Percentiles rank a stretch among this genome's conserved stretches.
Evolutionary conservation across 768 basidiomycete genomes (phyloP).

Genomic region (Wakefieldia striispora): DNA sequence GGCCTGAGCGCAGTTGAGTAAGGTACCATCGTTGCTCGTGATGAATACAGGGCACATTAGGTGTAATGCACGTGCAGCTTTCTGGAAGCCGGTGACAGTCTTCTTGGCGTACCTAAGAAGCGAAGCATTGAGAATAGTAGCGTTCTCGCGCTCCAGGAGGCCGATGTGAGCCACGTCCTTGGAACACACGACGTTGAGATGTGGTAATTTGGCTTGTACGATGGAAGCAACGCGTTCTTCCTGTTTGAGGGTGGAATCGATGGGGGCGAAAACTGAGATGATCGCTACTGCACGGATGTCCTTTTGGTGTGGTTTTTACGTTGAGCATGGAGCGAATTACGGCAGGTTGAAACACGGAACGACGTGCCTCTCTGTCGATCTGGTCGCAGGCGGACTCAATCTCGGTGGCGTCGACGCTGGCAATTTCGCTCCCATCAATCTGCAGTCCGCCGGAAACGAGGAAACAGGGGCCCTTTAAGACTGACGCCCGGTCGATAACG

Average conservation of each 20-base stretch:
- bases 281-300: constrained; percentile 39
- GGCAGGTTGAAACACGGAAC: constrained; percentile 2
- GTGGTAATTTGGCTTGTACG: constrained; percentile 38
- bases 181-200: constrained; percentile 50
- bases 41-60: constrained; percentile 51
- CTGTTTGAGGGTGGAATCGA: constrained; percentile 43
- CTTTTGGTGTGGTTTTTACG: constrained; percentile 11
- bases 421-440: constrained; percentile 49
- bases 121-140: constrained; percentile 64
- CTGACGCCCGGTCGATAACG: constrained; percentile 7
- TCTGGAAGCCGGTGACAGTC: constrained; percentile 53
- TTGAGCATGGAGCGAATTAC: background rate
- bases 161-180: constrained; percentile 58
- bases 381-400: constrained; percentile 41
- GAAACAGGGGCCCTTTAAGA: constrained; percentile 29
- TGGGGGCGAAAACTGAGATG: constrained; percentile 47
- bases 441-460: constrained; percentile 41
- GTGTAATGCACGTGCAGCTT: constrained; percentile 46
- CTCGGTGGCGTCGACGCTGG: constrained; percentile 41
- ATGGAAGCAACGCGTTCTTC: constrained; percentile 47
- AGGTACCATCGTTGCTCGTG: constrained; percentile 60
- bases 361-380: constrained; percentile 33
- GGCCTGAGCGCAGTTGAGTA: constrained; percentile 48
- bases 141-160: constrained; percentile 64
- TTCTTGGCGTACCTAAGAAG: constrained; percentile 56